Conservation (phyloP, 163 green algal species). For the Chlamydomonas reinhardtii region DNA sequence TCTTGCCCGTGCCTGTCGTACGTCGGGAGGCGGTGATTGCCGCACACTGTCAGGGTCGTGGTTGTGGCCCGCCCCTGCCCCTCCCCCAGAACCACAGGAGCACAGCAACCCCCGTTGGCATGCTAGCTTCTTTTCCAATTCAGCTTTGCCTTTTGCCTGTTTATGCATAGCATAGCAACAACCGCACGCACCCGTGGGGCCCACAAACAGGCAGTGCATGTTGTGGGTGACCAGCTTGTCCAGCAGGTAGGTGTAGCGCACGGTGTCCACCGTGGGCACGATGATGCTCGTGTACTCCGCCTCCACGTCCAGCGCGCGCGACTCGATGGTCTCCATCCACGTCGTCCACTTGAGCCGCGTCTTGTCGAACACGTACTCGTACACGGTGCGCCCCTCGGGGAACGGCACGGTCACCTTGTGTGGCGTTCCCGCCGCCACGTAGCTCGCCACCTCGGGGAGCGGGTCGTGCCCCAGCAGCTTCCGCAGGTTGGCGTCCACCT, state of each 20-base stretch:
- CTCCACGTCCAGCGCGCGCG: slow-evolving; percentile 70
- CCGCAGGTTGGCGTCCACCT: slow-evolving; percentile 55
- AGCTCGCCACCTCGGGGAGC: slow-evolving; percentile 66
- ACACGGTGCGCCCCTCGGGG: slow-evolving; percentile 73
- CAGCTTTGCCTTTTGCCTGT: no score
- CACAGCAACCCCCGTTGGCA: no score
- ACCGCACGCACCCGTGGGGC: slow-evolving; percentile 76
- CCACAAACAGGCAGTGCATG: slow-evolving; percentile 79
- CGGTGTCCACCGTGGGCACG: slow-evolving; percentile 69
- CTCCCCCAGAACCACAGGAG: no score
- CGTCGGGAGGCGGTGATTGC: no score
- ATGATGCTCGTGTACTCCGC: slow-evolving; percentile 84
- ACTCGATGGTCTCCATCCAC: slow-evolving; percentile 77
- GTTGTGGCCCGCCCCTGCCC: no score
- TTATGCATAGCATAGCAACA: no score
- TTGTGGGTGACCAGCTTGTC: slow-evolving; percentile 65
- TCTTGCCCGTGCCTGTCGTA: slow-evolving; percentile 88
- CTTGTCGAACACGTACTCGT: slow-evolving; percentile 76
- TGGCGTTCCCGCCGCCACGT: slow-evolving; percentile 47
- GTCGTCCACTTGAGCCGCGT: slow-evolving; percentile 65
- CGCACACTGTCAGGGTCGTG: no score
- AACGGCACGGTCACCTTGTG: slow-evolving; percentile 74
- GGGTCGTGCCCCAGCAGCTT: slow-evolving; percentile 64
- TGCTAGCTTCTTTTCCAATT: no score
- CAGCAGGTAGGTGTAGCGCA: slow-evolving; percentile 83